These are phyloP conservation scores for Vitis amurensis DNA, from an alignment of 164 flowering plant species.

Conservation along the genomic window DNA sequence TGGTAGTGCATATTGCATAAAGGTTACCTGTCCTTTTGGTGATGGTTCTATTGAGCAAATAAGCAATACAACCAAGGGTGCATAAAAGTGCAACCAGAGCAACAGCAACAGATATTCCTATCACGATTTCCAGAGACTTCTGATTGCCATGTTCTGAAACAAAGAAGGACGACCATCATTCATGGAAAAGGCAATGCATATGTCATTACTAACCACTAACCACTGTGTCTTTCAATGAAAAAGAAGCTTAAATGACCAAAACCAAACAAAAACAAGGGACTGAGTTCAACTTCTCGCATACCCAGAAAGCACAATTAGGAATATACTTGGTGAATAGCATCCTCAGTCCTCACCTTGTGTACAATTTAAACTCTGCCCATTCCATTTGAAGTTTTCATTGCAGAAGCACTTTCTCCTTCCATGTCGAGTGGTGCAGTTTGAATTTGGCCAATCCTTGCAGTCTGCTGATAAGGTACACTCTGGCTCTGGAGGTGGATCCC, in stretches of 20 bases:
- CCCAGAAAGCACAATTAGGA: neutral
- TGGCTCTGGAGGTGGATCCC: slow-evolving; percentile 42
- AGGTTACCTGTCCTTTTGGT: no score
- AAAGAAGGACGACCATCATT: no score
- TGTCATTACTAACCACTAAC: no score
- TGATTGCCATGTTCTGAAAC: no score
- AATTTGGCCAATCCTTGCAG: slow-evolving; percentile 38
- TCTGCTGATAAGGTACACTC: slow-evolving; percentile 27
- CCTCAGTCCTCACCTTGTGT: slow-evolving; percentile 18
- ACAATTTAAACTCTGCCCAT: slow-evolving; percentile 22
- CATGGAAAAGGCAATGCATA: no score
- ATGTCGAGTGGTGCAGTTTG: slow-evolving; percentile 24
- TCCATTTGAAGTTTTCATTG: slow-evolving; percentile 24
- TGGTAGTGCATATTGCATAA: no score
- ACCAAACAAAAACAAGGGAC: neutral
- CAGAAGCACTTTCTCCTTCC: slow-evolving; percentile 34
- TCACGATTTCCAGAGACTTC: no score
- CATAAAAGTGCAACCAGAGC: no score
- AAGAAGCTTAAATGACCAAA: neutral
- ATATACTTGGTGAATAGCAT: neutral
- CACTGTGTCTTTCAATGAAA: no score
- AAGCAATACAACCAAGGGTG: no score
- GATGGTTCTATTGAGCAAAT: no score
- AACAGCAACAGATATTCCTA: no score
- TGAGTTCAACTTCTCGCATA: neutral